A percentile compares a stretch with the other conserved stretches of the same genome.
Evolutionary conservation across 768 basidiomycete genomes (phyloP).

Genomic region (Collybiopsis confluens): DNA sequence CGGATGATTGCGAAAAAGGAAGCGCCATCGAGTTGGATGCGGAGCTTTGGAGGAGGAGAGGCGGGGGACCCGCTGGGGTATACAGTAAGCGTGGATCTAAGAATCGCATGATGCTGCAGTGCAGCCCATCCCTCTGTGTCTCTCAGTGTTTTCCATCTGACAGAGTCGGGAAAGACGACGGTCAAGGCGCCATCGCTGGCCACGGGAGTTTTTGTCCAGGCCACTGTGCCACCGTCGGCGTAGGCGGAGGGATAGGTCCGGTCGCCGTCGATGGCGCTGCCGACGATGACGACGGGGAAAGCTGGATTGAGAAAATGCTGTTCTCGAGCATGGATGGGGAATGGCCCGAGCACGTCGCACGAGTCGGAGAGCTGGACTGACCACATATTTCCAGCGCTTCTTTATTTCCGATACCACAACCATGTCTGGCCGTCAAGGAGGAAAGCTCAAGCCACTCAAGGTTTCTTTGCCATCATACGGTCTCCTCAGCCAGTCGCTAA

Average conservation of each 20-base stretch:
- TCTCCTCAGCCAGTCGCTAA: background rate
- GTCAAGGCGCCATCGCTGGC: slow-evolving; percentile 42
- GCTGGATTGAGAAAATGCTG: slow-evolving; percentile 80
- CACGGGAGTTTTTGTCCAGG: slow-evolving; percentile 48
- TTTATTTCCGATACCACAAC: too few species aligned
- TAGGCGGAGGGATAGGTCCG: slow-evolving; percentile 63
- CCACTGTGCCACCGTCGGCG: slow-evolving; percentile 56
- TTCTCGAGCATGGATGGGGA: slow-evolving; percentile 80
- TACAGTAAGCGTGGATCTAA: slow-evolving; percentile 62
- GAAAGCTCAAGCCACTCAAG: slow-evolving; percentile 84
- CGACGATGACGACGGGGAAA: slow-evolving; percentile 57
- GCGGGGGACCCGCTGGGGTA: slow-evolving; percentile 33
- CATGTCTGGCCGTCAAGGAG: slow-evolving; percentile 73
- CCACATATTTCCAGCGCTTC: too few species aligned
- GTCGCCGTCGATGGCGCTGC: slow-evolving; percentile 43
- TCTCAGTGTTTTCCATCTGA: slow-evolving; percentile 70
- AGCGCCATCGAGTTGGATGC: slow-evolving; percentile 61
- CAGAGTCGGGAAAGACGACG: slow-evolving; percentile 53
- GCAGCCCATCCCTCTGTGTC: slow-evolving; percentile 84
- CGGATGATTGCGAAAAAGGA: slow-evolving; percentile 75
- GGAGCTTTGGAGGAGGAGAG: slow-evolving; percentile 38
- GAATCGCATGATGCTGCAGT: slow-evolving; percentile 72
- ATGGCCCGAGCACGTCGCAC: slow-evolving; percentile 67
- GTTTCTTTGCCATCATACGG: slow-evolving; percentile 32
- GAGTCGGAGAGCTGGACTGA: slow-evolving; percentile 20